Percentiles rank a stretch among this genome's conserved stretches.
These are phyloP conservation scores for Suzukiozyma palmioleophila DNA, from an alignment of 1,139 yeast genomes.

Conservation along the genomic window DNA sequence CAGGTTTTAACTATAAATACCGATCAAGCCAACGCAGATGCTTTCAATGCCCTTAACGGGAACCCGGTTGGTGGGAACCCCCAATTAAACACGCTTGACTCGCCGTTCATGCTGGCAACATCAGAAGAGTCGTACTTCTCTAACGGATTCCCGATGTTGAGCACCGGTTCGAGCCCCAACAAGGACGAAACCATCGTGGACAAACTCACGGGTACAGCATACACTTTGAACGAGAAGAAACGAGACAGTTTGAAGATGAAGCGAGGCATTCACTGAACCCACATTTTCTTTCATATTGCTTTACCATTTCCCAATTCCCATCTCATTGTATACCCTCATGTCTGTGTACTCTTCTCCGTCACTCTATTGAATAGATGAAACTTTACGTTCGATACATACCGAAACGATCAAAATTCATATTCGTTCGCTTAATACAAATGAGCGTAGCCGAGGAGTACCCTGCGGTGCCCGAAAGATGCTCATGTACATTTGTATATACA, in stretches of 20 bases:
- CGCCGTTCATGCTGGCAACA: slow-evolving; percentile 44
- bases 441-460: too few species aligned
- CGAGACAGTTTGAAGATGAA: slow-evolving; percentile 45
- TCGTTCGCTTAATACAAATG: too few species aligned
- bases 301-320: too few species aligned
- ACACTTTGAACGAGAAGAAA: slow-evolving; percentile 42
- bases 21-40: slow-evolving; percentile 29
- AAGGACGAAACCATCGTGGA: slow-evolving; percentile 5
- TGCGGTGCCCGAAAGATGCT: too few species aligned
- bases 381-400: too few species aligned
- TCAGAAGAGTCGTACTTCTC: slow-evolving; percentile 33
- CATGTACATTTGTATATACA: too few species aligned
- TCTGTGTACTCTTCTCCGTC: too few species aligned
- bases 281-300: too few species aligned
- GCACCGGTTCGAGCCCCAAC: slow-evolving; percentile 1
- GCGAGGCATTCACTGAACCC: slow-evolving; percentile 38
- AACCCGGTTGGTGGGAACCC: not conserved
- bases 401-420: too few species aligned
- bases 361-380: too few species aligned
- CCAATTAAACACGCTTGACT: slow-evolving; percentile 27
- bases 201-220: slow-evolving; percentile 5
- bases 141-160: slow-evolving; percentile 13
- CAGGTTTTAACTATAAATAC: slow-evolving; percentile 40
- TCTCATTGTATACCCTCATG: too few species aligned
- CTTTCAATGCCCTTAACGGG: slow-evolving; percentile 26